phyloP scores from a whole-genome alignment of 352 stramenopile species.

The Phytopythium ostracodes region DNA sequence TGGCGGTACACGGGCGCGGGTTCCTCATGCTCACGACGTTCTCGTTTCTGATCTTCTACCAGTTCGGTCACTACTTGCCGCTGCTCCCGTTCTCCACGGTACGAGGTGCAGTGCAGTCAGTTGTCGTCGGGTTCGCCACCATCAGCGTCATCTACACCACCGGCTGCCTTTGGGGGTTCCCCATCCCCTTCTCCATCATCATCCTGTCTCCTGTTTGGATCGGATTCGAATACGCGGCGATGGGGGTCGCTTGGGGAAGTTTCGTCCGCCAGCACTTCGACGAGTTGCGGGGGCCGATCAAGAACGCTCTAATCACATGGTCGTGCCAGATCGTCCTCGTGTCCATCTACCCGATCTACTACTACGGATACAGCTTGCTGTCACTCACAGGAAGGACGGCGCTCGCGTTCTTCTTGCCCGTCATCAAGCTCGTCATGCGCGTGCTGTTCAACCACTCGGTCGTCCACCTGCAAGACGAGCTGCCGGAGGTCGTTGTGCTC shows the following conservation, averaged over 20 bases:
- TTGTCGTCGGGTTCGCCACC: constrained; percentile 5
- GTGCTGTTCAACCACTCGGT: constrained; percentile 17
- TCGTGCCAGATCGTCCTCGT: constrained; percentile 14
- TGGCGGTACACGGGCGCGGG: constrained; percentile 12
- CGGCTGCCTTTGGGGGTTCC: constrained; percentile 6
- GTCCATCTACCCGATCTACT: constrained; percentile 15
- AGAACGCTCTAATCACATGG: constrained; percentile 15
- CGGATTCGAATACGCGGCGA: constrained; percentile 5
- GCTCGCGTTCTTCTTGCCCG: constrained; percentile 19
- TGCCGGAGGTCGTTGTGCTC: constrained; percentile 22
- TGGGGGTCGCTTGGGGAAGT: constrained; percentile 12
- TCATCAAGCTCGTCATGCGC: constrained; percentile 31
- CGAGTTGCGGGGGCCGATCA: constrained; percentile 4
- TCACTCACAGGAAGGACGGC: constrained; percentile 4
- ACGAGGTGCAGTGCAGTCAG: constrained; percentile 5
- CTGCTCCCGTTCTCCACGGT: constrained; percentile 8
- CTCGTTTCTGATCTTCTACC: constrained; percentile 12
- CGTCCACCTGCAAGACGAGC: constrained; percentile 17
- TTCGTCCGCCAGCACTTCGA: constrained; percentile 7
- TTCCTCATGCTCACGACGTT: constrained; percentile 14
- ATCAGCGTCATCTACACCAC: constrained; percentile 8
- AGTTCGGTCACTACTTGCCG: constrained; percentile 16
- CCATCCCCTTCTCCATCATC: constrained; percentile 20
- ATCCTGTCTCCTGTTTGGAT: constrained; percentile 10
- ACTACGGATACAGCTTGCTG: constrained; percentile 15